These are phyloP conservation scores for Saccharum officinarum DNA, from an alignment of 176 grass and related monocot species.

Conservation along the genomic window DNA sequence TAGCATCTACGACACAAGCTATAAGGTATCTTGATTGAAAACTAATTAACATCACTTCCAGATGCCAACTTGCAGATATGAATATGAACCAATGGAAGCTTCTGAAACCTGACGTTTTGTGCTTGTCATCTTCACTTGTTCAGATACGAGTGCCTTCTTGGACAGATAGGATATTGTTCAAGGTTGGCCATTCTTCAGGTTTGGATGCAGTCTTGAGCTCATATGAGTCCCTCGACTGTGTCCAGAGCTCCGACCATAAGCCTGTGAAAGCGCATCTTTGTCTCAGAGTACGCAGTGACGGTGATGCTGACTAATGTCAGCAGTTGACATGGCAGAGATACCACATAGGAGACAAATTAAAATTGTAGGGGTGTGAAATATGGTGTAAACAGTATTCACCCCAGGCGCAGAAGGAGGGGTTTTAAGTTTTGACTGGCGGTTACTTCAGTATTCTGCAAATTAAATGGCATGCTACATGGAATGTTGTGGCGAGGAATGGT, in stretches of 20 bases:
- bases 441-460: background rate
- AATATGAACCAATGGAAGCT: background rate
- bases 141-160: conserved; percentile 78
- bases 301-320: background rate
- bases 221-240: conserved; percentile 58
- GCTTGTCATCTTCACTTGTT: background rate
- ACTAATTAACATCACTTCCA: background rate
- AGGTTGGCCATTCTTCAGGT: conserved; percentile 56
- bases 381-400: background rate
- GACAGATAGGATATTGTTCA: conserved; percentile 81
- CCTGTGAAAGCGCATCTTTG: conserved; percentile 75
- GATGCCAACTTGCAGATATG: background rate
- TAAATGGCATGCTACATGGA: background rate
- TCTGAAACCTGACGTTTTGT: background rate
- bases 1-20: conserved; percentile 62
- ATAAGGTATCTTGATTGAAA: conserved; percentile 36
- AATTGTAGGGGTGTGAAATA: background rate
- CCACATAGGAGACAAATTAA: too few species aligned
- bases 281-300: conserved; percentile 24
- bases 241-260: conserved; percentile 65
- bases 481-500: background rate
- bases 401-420: background rate
- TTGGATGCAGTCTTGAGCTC: conserved; percentile 58
- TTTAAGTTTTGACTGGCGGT: background rate
- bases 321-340: background rate